These are phyloP conservation scores for Zopfia rhizophila DNA, from an alignment of 2,329 filamentous ascomycete genomes.

Conservation along the genomic window DNA sequence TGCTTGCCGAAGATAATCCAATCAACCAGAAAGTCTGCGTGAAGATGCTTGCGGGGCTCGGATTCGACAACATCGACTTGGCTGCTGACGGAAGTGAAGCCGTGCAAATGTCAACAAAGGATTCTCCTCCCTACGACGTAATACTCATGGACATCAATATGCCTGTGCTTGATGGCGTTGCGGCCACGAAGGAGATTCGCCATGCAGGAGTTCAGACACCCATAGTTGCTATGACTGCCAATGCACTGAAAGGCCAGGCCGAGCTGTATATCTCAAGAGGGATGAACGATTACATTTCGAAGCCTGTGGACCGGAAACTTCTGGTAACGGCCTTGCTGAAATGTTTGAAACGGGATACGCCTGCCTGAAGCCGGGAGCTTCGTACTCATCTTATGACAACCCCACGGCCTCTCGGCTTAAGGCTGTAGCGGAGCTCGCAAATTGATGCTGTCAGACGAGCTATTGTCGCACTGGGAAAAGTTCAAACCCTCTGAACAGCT, in stretches of 20 bases:
- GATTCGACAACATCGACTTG: slow-evolving; percentile 46
- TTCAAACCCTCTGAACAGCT: no score
- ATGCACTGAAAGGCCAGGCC: slow-evolving; percentile 65
- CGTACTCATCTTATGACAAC: no score
- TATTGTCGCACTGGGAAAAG: no score
- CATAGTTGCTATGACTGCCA: slow-evolving; percentile 67
- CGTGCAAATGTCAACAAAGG: slow-evolving; percentile 36
- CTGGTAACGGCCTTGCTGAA: slow-evolving; percentile 55
- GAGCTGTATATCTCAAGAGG: slow-evolving; percentile 65
- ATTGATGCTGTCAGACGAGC: no score
- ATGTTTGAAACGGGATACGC: slow-evolving; percentile 24
- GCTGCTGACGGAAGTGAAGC: slow-evolving; percentile 57
- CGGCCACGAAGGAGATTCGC: slow-evolving; percentile 39
- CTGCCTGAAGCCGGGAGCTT: no score
- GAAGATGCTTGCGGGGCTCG: slow-evolving; percentile 56
- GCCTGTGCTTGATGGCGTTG: slow-evolving; percentile 45
- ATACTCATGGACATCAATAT: slow-evolving; percentile 51
- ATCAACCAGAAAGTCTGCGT: slow-evolving; percentile 61
- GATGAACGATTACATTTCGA: slow-evolving; percentile 67
- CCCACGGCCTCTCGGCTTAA: no score
- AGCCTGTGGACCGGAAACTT: slow-evolving; percentile 63
- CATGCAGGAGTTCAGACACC: slow-evolving; percentile 42
- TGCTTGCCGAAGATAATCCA: slow-evolving; percentile 61
- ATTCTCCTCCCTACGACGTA: slow-evolving; percentile 35
- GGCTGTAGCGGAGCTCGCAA: no score